A percentile compares a stretch with the other conserved stretches of the same genome.
phyloP scores from a whole-genome alignment of 176 grass and related monocot species.

The Melocanna baccifera region DNA sequence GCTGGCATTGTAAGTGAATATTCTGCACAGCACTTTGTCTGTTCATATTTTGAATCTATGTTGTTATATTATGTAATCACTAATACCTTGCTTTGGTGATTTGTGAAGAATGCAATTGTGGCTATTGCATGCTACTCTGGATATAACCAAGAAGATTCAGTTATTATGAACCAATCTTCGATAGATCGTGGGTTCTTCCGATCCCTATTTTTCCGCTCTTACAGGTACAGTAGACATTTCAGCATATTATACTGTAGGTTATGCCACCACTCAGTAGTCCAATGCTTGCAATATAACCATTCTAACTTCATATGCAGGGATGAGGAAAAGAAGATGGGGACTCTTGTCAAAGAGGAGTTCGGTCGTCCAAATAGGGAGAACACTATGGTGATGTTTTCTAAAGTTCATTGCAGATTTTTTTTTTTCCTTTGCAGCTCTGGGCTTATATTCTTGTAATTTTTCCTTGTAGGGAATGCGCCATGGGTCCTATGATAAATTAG shows the following conservation, averaged over 20 bases:
- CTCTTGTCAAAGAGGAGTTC: constrained; percentile 95
- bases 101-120: constrained; percentile 96
- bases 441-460: constrained; percentile 21
- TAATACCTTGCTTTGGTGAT: constrained; percentile 33
- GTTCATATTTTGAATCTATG: constrained; percentile 11
- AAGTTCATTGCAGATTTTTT: constrained; percentile 11
- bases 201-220: constrained; percentile 95
- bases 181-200: constrained; percentile 98
- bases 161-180: constrained; percentile 99
- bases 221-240: constrained; percentile 52
- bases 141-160: constrained; percentile 99
- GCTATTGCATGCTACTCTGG: constrained; percentile 99
- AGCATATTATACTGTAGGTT: constrained; percentile 4
- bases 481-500: constrained; percentile 98
- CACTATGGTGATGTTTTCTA: constrained; percentile 64
- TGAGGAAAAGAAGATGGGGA: constrained; percentile 99
- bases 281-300: constrained; percentile 8
- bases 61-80: constrained; percentile 3
- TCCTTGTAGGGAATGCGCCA: constrained; percentile 83
- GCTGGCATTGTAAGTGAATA: constrained; percentile 91
- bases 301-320: constrained; percentile 49
- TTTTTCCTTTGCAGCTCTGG: not conserved
- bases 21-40: not conserved
- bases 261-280: not conserved
- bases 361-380: constrained; percentile 94